Percentiles rank a stretch among this genome's conserved stretches.
phyloP scores from a whole-genome alignment of 139 green algal genomes.

The Volvox africanus region DNA sequence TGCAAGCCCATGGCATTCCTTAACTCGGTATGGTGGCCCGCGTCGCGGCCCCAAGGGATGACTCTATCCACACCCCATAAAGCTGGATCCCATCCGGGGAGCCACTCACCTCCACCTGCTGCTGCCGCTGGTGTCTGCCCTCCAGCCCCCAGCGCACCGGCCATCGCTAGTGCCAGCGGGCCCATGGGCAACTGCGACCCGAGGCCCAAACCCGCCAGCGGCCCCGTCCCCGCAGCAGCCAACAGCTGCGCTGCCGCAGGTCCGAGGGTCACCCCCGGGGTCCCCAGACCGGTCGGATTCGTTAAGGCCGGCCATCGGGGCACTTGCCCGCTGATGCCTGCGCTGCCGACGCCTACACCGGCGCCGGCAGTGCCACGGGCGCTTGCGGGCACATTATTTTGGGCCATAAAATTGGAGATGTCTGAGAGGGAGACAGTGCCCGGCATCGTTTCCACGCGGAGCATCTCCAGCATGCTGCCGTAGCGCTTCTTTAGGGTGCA shows the following conservation, averaged over 20 bases:
- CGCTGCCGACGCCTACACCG: background rate
- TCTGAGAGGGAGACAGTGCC: background rate
- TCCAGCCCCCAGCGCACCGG: background rate
- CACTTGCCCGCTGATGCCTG: background rate
- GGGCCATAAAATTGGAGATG: background rate
- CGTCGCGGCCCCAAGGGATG: too few relatives aligned
- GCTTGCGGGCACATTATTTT: background rate
- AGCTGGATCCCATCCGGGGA: background rate
- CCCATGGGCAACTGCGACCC: background rate
- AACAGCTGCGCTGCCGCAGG: conserved; percentile 7
- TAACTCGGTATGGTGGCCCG: too few relatives aligned
- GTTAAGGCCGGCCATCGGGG: background rate
- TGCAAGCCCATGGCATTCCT: too few relatives aligned
- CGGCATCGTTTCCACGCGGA: background rate
- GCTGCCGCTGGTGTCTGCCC: background rate
- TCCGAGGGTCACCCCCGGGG: background rate
- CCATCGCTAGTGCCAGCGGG: background rate
- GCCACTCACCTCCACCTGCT: background rate
- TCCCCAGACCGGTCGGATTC: background rate
- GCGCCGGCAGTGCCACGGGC: background rate
- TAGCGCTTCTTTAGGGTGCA: conserved; percentile 44
- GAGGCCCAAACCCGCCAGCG: background rate
- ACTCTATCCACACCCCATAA: too few relatives aligned
- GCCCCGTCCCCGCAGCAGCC: background rate
- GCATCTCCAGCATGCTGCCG: background rate